A percentile compares a stretch with the other conserved stretches of the same genome.
These are phyloP conservation scores for Aspergillus coremiiformis DNA, from an alignment of 495 filamentous ascomycete genomes.

Conservation along the genomic window DNA sequence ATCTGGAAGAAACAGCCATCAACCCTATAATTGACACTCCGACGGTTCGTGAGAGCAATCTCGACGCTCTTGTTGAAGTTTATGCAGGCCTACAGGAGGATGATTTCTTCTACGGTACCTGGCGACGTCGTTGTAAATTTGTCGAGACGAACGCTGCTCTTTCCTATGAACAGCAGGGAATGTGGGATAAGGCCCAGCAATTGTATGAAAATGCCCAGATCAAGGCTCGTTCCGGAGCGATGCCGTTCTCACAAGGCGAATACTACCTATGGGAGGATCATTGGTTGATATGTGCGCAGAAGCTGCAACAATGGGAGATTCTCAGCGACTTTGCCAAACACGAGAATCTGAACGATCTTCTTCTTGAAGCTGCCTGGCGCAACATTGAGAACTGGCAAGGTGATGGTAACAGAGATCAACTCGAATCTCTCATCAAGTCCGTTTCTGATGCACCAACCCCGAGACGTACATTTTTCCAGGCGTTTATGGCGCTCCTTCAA, in stretches of 20 bases:
- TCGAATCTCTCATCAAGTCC: slow-evolving; percentile 86
- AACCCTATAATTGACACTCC: slow-evolving; percentile 76
- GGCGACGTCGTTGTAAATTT: slow-evolving; percentile 90
- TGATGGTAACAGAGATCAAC: slow-evolving; percentile 73
- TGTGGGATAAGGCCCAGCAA: slow-evolving; percentile 97
- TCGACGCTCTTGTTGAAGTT: slow-evolving; percentile 86
- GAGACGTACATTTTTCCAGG: slow-evolving; percentile 88
- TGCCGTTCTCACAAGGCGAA: slow-evolving; percentile 92
- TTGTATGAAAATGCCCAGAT: slow-evolving; percentile 96
- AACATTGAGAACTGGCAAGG: slow-evolving; percentile 88
- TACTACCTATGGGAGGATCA: slow-evolving; percentile 99
- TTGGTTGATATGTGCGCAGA: slow-evolving; percentile 95
- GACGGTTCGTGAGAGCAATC: slow-evolving; percentile 79
- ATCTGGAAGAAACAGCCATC: slow-evolving; percentile 78
- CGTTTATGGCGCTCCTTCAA: slow-evolving; percentile 93
- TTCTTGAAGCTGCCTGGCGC: slow-evolving; percentile 90
- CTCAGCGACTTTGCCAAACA: slow-evolving; percentile 97
- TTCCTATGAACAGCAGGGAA: slow-evolving; percentile 96
- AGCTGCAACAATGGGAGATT: slow-evolving; percentile 98
- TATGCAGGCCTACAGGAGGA: slow-evolving; percentile 87
- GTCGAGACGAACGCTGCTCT: slow-evolving; percentile 93
- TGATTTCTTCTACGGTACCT: slow-evolving; percentile 95
- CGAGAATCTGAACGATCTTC: slow-evolving; percentile 96
- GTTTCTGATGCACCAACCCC: slow-evolving; percentile 96
- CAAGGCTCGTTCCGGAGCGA: slow-evolving; percentile 84